phyloP scores from a whole-genome alignment of 768 basidiomycete species.

The Pisolithus sp. region DNA sequence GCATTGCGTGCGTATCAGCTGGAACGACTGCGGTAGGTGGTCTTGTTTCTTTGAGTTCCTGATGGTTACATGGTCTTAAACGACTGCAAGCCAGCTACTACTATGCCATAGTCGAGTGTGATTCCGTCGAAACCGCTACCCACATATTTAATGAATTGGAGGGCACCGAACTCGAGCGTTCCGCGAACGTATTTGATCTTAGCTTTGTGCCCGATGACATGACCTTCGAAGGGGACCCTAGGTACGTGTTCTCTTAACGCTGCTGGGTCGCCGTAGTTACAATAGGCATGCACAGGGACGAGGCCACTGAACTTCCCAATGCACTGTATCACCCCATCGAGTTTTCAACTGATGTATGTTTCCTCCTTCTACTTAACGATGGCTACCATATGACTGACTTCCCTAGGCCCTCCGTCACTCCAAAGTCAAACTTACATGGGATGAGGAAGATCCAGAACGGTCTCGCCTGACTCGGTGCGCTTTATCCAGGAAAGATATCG shows the following conservation, averaged over 20 bases:
- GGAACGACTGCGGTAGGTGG: conserved; percentile 76
- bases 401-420: conserved; percentile 90
- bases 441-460: conserved; percentile 91
- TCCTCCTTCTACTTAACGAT: too few species aligned
- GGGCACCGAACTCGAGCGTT: conserved; percentile 92
- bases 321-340: conserved; percentile 69
- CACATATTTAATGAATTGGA: conserved; percentile 84
- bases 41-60: not conserved
- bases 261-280: not conserved
- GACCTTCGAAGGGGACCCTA: conserved; percentile 71
- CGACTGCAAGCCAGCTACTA: conserved; percentile 61
- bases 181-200: conserved; percentile 92
- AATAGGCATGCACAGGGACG: conserved; percentile 51
- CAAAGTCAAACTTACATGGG: conserved; percentile 97
- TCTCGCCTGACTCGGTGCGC: conserved; percentile 70
- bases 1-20: conserved; percentile 88
- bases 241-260: conserved; percentile 36
- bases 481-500: conserved; percentile 79
- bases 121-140: conserved; percentile 65
- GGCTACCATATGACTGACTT: not conserved
- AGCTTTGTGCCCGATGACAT: conserved; percentile 91
- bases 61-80: not conserved
- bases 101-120: conserved; percentile 90
- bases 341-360: conserved; percentile 85
- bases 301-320: conserved; percentile 62